Evolutionary conservation across 2,329 filamentous ascomycete species (phyloP), one percentile per base, ranked within the genome.

Genomic region (Phialocephala sp.): DNA sequence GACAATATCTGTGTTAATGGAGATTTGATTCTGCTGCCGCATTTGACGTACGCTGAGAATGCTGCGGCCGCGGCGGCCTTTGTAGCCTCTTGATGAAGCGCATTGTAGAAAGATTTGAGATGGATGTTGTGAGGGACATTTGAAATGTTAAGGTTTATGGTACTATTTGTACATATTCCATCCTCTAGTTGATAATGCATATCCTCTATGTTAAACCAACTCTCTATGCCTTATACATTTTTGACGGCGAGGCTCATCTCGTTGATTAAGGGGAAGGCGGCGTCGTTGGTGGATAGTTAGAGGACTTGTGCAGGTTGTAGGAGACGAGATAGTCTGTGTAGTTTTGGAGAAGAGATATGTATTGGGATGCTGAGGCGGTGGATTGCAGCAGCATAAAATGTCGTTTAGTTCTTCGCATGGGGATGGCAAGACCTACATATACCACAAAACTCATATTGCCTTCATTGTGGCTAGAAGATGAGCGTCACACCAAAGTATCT

Each of bases 1-100:
- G 85, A 87, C 68, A 75, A 80, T 11, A 84, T 87, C 6, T 87
- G 85, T 65, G 62, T 73, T 4, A 81, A 83, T 39, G 81, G 80
- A 0, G 71, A 79, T 24, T 76, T 80, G 60, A 72, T 80, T 6
- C 72, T 80, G 24, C 77, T 76, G 8, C 69, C 79, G 8, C 81
- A 83, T 73, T 61, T 79, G 39, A 74, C 73, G 2, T 84, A 84
- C 66, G 76, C 71, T 0, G 27, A 55, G 2, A 66, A 80, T 72
- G 79, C 77, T 0, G 65, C 68, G 4, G 73, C 73, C 9, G 80
- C 80, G 0, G 80, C 79, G 3, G 59, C 72, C 41, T 82, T 82
- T 68, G 71, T 73, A 36, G 68, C 59, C 39, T 57, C 55, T 54
- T 54, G 50, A 54, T 18, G 50, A 18, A 54, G 22, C 11, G 20